A percentile compares a stretch with the other conserved stretches of the same genome.
Conservation (phyloP, 768 basidiomycete species). For the Serendipita indica region DNA sequence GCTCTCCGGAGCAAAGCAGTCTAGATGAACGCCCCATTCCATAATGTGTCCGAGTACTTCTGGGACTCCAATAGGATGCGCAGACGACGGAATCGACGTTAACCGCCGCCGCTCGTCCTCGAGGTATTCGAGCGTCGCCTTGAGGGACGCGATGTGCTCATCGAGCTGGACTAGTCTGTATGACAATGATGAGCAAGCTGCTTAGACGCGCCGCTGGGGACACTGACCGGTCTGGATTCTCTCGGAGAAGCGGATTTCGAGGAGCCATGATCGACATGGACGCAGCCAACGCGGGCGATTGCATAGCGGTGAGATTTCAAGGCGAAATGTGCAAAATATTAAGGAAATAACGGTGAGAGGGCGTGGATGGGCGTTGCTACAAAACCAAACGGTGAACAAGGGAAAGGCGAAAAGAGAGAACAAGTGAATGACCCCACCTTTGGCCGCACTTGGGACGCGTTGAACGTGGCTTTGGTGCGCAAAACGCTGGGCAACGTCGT, state of each 20-base stretch:
- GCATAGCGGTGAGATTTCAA: background rate
- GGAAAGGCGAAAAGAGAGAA: background rate
- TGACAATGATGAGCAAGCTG: background rate
- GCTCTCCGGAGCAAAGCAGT: background rate
- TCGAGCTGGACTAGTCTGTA: background rate
- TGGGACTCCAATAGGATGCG: conserved; percentile 6
- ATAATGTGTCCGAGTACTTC: conserved; percentile 5
- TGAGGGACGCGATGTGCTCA: background rate
- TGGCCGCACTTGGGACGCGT: background rate
- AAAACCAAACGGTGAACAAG: background rate
- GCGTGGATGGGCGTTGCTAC: background rate
- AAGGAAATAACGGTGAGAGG: background rate
- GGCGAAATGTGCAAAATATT: background rate
- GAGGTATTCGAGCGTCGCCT: background rate
- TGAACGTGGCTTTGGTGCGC: background rate
- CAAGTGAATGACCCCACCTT: background rate
- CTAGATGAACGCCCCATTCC: conserved; percentile 9
- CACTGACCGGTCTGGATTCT: conserved; percentile 1
- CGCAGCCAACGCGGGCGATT: background rate
- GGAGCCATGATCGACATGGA: conserved; percentile 6
- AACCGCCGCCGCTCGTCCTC: background rate
- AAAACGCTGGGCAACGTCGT: background rate
- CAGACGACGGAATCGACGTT: background rate
- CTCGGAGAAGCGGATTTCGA: conserved; percentile 6
- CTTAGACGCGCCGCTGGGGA: background rate